Evolutionary conservation across 345 rosid genomes (phyloP), one percentile per base, ranked within the genome.

Genomic region (Laguncularia racemosa): DNA sequence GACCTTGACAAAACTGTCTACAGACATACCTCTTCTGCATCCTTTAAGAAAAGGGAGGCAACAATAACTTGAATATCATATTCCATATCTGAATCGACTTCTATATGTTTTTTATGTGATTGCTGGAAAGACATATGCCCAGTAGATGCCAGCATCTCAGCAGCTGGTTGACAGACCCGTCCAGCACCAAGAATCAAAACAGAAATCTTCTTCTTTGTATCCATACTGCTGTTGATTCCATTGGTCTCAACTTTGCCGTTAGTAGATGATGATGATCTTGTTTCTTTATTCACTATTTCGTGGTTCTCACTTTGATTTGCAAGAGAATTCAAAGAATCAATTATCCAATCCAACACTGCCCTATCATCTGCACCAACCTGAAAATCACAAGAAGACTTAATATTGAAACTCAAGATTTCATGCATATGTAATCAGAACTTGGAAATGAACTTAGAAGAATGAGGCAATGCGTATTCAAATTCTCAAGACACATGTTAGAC

Each of bases 171-270:
- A 71, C 96, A 91, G 57, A 92, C 98, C 49, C 89, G 83, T 23
- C 98, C 98, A 51, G 96, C 98, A 19, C 98, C 98, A 65, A 89
- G 71, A 68, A 92, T 89, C 50, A 92, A 81, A 73, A 86, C 87
- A 4, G 80, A 50, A 54, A 63, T 61, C 68, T 55, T 83, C 66
- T 54, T 78, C 48, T 63, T 68, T 48, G 52, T 63, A 38, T 71
- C 79, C 55, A 56, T 46, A 62, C 40, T 71, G 60, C 62, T 63
- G 71, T 67, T 67, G 21, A 23, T 65, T 46, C 53, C 76, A 44
- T 47, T 71, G 60, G 78, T 79, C 73, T 75, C 80, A 63, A 78
- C 74, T 71, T 76, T 77, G 13, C 83, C 89, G 47, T 83, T 70
- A 57, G 53, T 79, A 21, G 73, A 55, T 54, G 86, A 81, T 44